Conservation (phyloP, 495 filamentous ascomycete genomes). For the Penicillium parvum region DNA sequence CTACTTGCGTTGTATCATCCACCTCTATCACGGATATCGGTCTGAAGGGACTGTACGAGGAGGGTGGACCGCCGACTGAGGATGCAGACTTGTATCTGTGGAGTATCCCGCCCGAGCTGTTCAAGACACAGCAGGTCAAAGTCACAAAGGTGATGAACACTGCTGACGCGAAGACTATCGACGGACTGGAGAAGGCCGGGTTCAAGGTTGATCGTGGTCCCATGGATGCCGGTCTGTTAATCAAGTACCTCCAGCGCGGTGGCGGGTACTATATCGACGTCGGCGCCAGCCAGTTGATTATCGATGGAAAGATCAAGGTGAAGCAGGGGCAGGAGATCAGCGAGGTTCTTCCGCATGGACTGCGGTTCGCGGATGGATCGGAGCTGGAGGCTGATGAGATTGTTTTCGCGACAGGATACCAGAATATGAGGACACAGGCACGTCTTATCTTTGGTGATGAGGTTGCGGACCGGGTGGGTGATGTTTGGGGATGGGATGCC, state of each 20-base stretch:
- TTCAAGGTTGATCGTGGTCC: conserved; percentile 68
- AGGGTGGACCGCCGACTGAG: conserved; percentile 50
- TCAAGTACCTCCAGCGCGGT: conserved; percentile 73
- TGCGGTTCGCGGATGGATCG: conserved; percentile 63
- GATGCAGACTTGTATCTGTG: conserved; percentile 60
- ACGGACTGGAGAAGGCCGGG: conserved; percentile 61
- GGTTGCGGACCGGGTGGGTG: conserved; percentile 57
- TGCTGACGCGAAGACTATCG: conserved; percentile 45
- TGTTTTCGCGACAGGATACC: conserved; percentile 78
- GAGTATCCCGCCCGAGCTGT: conserved; percentile 50
- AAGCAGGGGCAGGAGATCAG: conserved; percentile 66
- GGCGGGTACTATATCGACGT: conserved; percentile 85
- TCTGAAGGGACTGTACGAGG: conserved; percentile 58
- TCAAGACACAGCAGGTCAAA: conserved; percentile 55
- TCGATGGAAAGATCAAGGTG: conserved; percentile 70
- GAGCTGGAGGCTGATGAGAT: conserved; percentile 74
- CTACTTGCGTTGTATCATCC: conserved; percentile 64
- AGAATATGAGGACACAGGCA: conserved; percentile 65
- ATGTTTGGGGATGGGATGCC: conserved; percentile 75
- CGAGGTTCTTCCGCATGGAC: conserved; percentile 53
- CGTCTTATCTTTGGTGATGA: conserved; percentile 65
- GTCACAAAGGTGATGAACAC: conserved; percentile 41
- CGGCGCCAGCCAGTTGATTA: conserved; percentile 62
- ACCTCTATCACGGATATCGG: conserved; percentile 49
- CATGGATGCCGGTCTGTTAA: conserved; percentile 58